These are phyloP conservation scores for Aspergillus novoparasiticus DNA, from an alignment of 2,329 filamentous ascomycete species.

Conservation along the genomic window DNA sequence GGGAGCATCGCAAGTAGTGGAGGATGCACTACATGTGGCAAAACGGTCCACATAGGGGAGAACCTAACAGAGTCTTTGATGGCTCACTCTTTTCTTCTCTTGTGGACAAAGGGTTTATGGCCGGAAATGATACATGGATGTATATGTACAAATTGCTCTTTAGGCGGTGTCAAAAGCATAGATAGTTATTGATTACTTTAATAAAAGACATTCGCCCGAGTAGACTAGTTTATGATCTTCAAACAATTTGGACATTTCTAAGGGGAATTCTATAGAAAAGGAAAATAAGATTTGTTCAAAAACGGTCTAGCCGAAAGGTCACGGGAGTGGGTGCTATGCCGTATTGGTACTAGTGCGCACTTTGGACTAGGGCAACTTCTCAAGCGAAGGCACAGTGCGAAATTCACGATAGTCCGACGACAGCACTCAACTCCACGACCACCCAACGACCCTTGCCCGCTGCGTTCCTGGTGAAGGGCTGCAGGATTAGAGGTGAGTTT, in stretches of 20 bases:
- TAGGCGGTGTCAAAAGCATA: background rate
- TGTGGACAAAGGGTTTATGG: background rate
- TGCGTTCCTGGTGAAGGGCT: conserved; percentile 50
- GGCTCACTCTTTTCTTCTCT: background rate
- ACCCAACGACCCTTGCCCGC: conserved; percentile 43
- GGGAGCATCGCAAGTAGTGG: conserved; percentile 27
- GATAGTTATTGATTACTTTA: background rate
- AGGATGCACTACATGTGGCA: background rate
- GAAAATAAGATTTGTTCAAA: conserved; percentile 7
- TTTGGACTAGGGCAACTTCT: conserved; percentile 44
- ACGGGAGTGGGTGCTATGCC: conserved; percentile 30
- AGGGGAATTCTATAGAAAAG: background rate
- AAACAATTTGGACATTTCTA: background rate
- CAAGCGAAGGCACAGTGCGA: conserved; percentile 50
- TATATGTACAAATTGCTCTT: background rate
- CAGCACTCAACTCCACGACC: conserved; percentile 44
- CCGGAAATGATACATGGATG: background rate
- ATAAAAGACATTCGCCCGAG: background rate
- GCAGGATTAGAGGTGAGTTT: conserved; percentile 48
- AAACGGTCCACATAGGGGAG: background rate
- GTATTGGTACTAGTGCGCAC: conserved; percentile 29
- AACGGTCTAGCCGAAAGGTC: conserved; percentile 16
- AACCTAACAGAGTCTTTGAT: background rate
- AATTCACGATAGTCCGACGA: conserved; percentile 45
- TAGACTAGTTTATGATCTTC: background rate